Evolutionary conservation across 2,329 filamentous ascomycete genomes (phyloP), one percentile per base, ranked within the genome.

Genomic region (Aspergillus unguis): DNA sequence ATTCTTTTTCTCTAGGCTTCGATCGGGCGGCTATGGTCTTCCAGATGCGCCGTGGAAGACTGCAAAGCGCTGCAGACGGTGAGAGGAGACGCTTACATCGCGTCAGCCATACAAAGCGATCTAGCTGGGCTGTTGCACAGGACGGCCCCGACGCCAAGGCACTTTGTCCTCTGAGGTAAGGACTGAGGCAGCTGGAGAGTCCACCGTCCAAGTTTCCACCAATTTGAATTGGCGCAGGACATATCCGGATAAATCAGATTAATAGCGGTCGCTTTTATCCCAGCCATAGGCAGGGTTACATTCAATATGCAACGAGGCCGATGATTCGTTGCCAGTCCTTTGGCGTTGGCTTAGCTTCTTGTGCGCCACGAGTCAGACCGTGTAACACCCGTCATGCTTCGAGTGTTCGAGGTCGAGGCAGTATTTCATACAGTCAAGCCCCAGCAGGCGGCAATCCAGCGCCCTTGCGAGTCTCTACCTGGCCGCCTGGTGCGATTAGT

Each of bases 251-350:
- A 54, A 54, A 51, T 17, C 17, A 17, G 17, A 17, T 17, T 52
- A 52, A 48, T 53, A 52, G 40, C 48, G 26, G 29, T 36, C 43
- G 32, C 37, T 54, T 54, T 38, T 51, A 49, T 44, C 40, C 36
- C 44, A 44, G 42, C 36, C 47, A 37, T 17, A 17, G 38, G 42
- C 41, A 47, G 50, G 50, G 60, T 60, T 60, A 56, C 54, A 62
- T 61, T 45, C 49, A 51, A 41, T 38, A n/a, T 27, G 33, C 17
- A 7, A 32, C 50, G 27, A 37, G 31, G 53, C 35, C 37, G 55
- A 23, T 59, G 53, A 63, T 63, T 62, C 45, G 59, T 55, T 60
- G 59, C 61, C 61, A 60, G 54, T 44, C 56, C 57, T 49, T 55
- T 59, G 61, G 60, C 57, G 35, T 57, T 57, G 53, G 50, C 53